phyloP scores from a whole-genome alignment of 805 yeast genomes.

The Hanseniaspora vineae region DNA sequence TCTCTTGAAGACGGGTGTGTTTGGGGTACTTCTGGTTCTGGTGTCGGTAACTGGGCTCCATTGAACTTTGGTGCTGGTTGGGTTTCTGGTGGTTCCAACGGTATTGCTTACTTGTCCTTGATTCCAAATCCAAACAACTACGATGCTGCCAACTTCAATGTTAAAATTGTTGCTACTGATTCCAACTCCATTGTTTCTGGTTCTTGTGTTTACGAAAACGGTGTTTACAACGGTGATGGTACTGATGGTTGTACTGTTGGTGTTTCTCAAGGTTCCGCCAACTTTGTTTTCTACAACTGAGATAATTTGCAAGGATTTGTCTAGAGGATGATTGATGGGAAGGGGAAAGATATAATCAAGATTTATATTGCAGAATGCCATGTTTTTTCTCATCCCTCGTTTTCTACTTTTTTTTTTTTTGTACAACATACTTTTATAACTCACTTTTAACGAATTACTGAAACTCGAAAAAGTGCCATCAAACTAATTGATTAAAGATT shows the following conservation, averaged over 20 bases:
- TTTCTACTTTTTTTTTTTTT: too few relatives aligned
- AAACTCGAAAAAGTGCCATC: too few relatives aligned
- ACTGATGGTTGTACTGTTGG: constrained; percentile 89
- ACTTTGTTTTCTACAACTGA: constrained; percentile 54
- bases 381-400: too few relatives aligned
- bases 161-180: constrained; percentile 63
- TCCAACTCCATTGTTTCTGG: constrained; percentile 56
- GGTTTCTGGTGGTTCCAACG: constrained; percentile 30
- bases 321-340: too few relatives aligned
- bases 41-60: constrained; percentile 97
- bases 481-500: too few relatives aligned
- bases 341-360: too few relatives aligned
- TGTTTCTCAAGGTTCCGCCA: constrained; percentile 71
- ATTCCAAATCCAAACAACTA: constrained; percentile 91
- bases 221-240: constrained; percentile 49
- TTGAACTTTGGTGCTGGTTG: constrained; percentile 87
- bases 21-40: constrained; percentile 76
- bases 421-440: too few relatives aligned
- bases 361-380: too few relatives aligned
- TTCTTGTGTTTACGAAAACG: constrained; percentile 68
- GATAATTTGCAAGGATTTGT: not conserved
- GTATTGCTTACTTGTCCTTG: constrained; percentile 71
- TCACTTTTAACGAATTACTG: too few relatives aligned
- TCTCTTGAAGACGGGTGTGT: constrained; percentile 81
- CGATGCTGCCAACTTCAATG: constrained; percentile 55